Base-by-base conservation (phyloP, 495 filamentous ascomycete species). In the Talaromyces adpressus region DNA sequence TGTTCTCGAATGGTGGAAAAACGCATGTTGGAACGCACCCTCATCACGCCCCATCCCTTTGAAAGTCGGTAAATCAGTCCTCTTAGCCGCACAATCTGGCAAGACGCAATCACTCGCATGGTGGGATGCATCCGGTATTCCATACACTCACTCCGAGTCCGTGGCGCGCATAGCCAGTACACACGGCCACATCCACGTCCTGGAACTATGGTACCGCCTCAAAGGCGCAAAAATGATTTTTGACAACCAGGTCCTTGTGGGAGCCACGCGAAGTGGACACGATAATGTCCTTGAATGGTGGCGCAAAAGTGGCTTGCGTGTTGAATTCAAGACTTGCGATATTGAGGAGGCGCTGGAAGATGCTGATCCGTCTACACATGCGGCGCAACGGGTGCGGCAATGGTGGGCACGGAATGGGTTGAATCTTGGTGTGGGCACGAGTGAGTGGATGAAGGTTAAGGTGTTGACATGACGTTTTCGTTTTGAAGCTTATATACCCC, bases 341-440 rank as follows among this genome's bases (percentile, higher is more conserved):
- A 91, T 97, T 65, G 92, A 97, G 72, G 93, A 96, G 75, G 92
- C 93, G 9, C 77, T 97, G 62, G 93, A 97, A 72, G 92, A 96
- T 69, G 87, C 87, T 22, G 80, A 89, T 59, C 86, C 89, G 4
- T 81, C 87, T 63, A 73, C 81, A 67, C 75, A 79, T 52, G 75
- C 83, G 61, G 87, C 88, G 65, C 81, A 82, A 51, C 84, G 83
- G 52, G 91, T 95, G 12, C 82, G 89, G 59, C 77, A 79, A 63
- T 97, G 93, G 93, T 97, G 93, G 93, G 86, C 89, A n/a, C 79
- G 81, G 66, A 95, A 96, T 70, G 92, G 93, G 2, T 75, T 96
- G 61, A 95, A 95, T 69, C 74, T 96, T 29, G 92, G 92, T 0
- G 81, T 96, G 22, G 88, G 89, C 0, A 93, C 91, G 57, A 90